A percentile compares a stretch with the other conserved stretches of the same genome.
Conservation (phyloP, 148 eudicot genomes). For the Chenopodium album region DNA sequence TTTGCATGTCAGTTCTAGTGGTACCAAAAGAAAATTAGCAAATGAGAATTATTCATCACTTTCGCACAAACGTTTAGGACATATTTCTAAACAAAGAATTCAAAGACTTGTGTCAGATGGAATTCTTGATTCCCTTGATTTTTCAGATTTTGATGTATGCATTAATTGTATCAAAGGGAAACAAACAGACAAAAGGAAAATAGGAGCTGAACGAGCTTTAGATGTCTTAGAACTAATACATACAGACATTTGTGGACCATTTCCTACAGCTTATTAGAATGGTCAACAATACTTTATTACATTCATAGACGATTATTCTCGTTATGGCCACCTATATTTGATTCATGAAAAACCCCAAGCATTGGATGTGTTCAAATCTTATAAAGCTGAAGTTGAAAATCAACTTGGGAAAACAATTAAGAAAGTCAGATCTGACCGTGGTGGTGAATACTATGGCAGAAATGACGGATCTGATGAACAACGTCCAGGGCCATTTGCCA, state of each 20-base stretch:
- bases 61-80: constrained; percentile 4
- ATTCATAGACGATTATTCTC: constrained; percentile 2
- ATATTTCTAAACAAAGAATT: constrained; percentile 10
- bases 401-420: neutral
- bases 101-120: constrained; percentile 20
- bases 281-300: constrained; percentile 14
- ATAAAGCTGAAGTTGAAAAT: neutral
- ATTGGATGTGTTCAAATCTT: constrained; percentile 14
- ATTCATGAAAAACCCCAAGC: neutral
- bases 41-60: neutral
- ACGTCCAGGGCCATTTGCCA: neutral
- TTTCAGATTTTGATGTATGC: constrained; percentile 5
- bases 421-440: neutral
- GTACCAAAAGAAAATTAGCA: constrained; percentile 5
- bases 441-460: neutral
- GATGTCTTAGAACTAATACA: constrained; percentile 13
- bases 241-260: constrained; percentile 16
- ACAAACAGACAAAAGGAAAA: neutral
- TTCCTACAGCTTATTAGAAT: constrained; percentile 11
- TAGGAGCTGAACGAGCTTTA: neutral
- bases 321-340: neutral
- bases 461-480: neutral
- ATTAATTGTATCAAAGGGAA: constrained; percentile 11
- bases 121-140: constrained; percentile 6
- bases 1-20: neutral